Base-by-base conservation (phyloP, 2,329 filamentous ascomycete genomes). In the Raffaelea albimanens region DNA sequence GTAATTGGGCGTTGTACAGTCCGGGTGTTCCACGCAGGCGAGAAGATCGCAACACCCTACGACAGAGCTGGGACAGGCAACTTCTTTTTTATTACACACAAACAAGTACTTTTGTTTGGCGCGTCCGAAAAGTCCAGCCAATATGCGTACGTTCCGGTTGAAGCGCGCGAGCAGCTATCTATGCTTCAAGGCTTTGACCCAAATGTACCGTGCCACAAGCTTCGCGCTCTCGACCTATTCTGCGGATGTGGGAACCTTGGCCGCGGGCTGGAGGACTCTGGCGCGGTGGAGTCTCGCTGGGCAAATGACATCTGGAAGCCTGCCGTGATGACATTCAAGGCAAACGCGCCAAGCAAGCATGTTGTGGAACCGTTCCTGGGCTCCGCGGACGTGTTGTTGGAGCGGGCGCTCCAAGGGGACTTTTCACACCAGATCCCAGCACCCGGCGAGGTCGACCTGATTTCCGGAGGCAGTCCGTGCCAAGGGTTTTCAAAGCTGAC, bases 241-340 rank as follows among this genome's bases (percentile, higher is more conserved):
- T 87, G 83, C 54, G 87, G 87, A 1, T 82, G 83, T 18, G 87
- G 87, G 0, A 88, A 83, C 45, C 80, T 93, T 45, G 87, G 86
- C 5, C 73, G 84, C 25, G 87, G 86, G 0, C 67, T 94, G 0
- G 85, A 89, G 60, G 85, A 89, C 46, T 78, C 78, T 1, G 79
- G 80, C 1, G 79, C 71, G 0, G 71, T 89, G 0, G 60, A 79
- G 22, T 84, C 85, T 60, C 67, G 70, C 3, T 84, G 78, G 68
- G 79, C 78, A 0, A 82, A 90, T 22, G 87, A 94, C 56, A 77
- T 78, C 49, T 76, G 74, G 48, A 55, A 65, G 1, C 64, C 69
- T 5, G 84, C 87, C 0, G 73, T 90, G 0, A 82, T 87, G 45
- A 86, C 83, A 0, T 87, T 88, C 53, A 76, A 80, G 62, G 85